Evolutionary conservation across 139 green algal genomes (phyloP), one percentile per base, ranked within the genome.

Genomic region (Haematococcus sp.): DNA sequence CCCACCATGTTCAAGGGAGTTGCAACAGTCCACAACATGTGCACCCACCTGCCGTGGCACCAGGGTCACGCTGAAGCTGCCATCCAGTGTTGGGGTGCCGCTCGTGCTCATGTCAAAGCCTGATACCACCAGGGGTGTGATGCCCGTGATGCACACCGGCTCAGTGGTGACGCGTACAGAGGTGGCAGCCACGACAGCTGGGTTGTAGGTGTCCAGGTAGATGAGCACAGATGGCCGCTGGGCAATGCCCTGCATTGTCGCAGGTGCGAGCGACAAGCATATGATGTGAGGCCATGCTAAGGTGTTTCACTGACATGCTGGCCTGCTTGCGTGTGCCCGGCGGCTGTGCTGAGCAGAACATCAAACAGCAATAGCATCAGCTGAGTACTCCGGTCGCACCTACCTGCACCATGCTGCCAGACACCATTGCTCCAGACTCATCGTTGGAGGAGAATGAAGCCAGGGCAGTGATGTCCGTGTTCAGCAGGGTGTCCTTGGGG

Each of bases 391-490:
- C n/a, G n/a, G n/a, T n/a, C 40, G 40, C 15, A 13, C 35, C 58
- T 16, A 77, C 64, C 44, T 71, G 67, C 19, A 31, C 73, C 34
- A 79, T 63, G 63, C 52, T 68, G 54, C 51, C 54, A 7, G 22
- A 28, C 54, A 61, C 54, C 54, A 49, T 49, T 27, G 54, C 54
- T 4, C 70, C 40, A 7, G 40, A 49, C 40, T 49, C 40, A 72
- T 79, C 67, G 19, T 59, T 70, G 40, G 65, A 72, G 5, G 30
- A 23, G 25, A 76, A 83, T 1, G 55, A 33, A 19, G 58, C 65
- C 16, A 82, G 55, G 11, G 3, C 20, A 7, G 77, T 87, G 27
- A 87, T 59, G 9, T 87, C 81, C 55, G 73, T 65, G 13, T 43
- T 55, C 0, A 33, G 2, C 5, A 83, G 19, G 4, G 30, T 43